Evolutionary conservation across 495 filamentous ascomycete species (phyloP), one percentile per base, ranked within the genome.

Genomic region (Aspergillus carlsbadensis): DNA sequence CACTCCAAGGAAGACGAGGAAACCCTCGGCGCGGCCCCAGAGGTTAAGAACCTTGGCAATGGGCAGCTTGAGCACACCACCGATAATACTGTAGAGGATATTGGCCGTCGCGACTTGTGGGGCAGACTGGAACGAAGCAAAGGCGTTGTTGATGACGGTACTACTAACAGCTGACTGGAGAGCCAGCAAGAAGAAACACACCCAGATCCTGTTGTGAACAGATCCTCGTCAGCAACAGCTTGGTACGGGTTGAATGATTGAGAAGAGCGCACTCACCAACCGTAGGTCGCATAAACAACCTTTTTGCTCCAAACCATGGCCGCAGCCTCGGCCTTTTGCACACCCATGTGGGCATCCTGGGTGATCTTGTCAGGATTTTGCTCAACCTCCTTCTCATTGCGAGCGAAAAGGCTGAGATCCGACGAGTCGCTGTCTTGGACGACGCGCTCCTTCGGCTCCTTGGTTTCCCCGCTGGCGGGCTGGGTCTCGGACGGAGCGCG

Each of bases 21-120:
- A 83, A 34, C 72, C 78, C 54, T 81, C 70, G 60, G 81, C 57
- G 69, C 84, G 66, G 51, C 87, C 87, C 76, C 80, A 88, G 48
- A 87, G 66, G 61, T 88, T 86, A 50, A 89, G 74, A 33, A 85
- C 72, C 70, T 89, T 88, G 54, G 82, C 87, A 29, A 89, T 74
- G 6, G 86, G 78, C 36, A 89, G 68, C 59, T 87, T 87, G 29
- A 81, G 65, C 45, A 89, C 75, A 63, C 86, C 87, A 53, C 81
- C 85, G 53, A 89, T 80, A 58, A 90, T 68, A 42, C 50, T 71
- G 42, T 66, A 61, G 36, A 75, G 48, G 37, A 78, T 73, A 34
- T 65, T 65, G 43, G 72, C 70, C 0, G 70, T 74, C 5, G 64
- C 65, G 29, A 73, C 66, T 20, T 70, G 66, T 3, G 75, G 67